These are phyloP conservation scores for Buxus sempervirens DNA, from an alignment of 164 flowering plant species.

Conservation along the genomic window DNA sequence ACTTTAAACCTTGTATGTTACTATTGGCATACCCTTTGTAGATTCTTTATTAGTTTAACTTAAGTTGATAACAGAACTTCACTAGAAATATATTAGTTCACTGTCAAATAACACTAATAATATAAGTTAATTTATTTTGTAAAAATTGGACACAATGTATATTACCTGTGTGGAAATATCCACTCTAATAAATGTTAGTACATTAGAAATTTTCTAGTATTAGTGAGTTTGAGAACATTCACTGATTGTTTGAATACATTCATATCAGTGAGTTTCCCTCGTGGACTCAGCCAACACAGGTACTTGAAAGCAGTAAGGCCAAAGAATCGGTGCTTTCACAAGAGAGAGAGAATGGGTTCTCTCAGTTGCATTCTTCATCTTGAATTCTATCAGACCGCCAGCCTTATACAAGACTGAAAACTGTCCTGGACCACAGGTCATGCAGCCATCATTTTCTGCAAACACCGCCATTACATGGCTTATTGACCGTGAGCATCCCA, in stretches of 20 bases:
- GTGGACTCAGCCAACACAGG: conserved; percentile 3
- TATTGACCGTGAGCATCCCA: conserved; percentile 55
- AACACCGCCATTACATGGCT: background rate
- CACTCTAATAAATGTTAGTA: too few species aligned
- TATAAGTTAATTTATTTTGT: too few species aligned
- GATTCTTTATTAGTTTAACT: too few species aligned
- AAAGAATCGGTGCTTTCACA: conserved; percentile 10
- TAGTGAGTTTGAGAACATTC: conserved; percentile 1
- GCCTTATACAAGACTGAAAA: conserved; percentile 15
- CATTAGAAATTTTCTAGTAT: too few species aligned
- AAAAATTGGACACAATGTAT: too few species aligned
- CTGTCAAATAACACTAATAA: too few species aligned
- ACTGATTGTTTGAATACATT: background rate
- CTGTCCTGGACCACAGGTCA: background rate
- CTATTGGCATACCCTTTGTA: too few species aligned
- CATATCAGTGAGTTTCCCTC: conserved; percentile 37
- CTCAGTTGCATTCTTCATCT: conserved; percentile 40
- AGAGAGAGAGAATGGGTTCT: conserved; percentile 20
- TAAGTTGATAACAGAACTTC: too few species aligned
- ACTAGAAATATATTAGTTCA: too few species aligned
- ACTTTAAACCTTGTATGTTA: too few species aligned
- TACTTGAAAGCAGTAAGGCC: conserved; percentile 32
- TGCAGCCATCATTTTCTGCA: too few species aligned
- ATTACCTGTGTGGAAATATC: too few species aligned
- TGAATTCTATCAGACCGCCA: conserved; percentile 18